Evolutionary conservation across 441 rosid genomes (phyloP), one percentile per base, ranked within the genome.

Genomic region (Populus hybrid): DNA sequence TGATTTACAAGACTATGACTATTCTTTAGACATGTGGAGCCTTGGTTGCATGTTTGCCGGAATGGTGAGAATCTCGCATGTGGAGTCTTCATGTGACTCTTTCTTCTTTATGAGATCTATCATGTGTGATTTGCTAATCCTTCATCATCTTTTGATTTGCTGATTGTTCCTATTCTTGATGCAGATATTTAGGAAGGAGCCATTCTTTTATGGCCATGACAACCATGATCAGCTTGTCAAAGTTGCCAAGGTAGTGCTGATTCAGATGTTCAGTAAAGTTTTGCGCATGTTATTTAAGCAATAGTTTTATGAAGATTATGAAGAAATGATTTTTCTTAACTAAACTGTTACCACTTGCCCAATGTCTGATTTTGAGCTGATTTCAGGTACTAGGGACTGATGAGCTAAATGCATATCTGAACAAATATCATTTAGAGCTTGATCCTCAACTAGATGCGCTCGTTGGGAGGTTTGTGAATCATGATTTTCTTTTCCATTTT

Each of bases 31-130:
- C 79, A 90, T 96, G 95, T 96, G 99, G 99, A 96, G 99, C 87
- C 98, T 94, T 67, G 98, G 98, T 36, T 94, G 98, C 79, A 95
- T 94, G 99, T 92, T 94, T 88, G 98, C 98, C 21, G 98, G 98
- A 83, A 95, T 95, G 99, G 99, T 95, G 74, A 87, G 93, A 83
- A 69, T 80, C 35, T 50, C 24, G 11, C 18, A 40, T 38, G 28
- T 14, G 23, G 61, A 18, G 21, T 8, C 73, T 18, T 30, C 65
- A 19, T 38, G 74, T 9, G 71, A 11, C 3, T 24, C 61, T 30
- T 12, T 23, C 71, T n/a, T 38, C 10, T 32, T 57, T 36, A 32
- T 42, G 70, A 24, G 18, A 59, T 57, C 59, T 50, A 50, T 30
- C 23, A 76, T 73, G 38, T 30, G 61, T 32, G 72, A 32, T 69